Conservation (phyloP, 345 rosid species). For the Salix caprea region DNA sequence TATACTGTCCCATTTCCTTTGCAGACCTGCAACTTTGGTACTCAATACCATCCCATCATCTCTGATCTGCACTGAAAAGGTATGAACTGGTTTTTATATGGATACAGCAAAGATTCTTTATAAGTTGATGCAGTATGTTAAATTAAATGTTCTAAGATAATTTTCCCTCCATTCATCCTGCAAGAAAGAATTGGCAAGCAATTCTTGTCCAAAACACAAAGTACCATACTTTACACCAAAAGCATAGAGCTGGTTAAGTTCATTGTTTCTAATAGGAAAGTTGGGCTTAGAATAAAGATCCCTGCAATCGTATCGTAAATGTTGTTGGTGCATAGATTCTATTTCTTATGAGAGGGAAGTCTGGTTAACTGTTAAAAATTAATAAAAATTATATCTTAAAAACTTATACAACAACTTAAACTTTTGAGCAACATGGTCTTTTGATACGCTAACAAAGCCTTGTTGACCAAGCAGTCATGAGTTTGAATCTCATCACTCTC, state of each 20-base stretch:
- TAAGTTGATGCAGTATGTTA: not conserved
- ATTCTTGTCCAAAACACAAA: not conserved
- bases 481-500: too few relatives aligned
- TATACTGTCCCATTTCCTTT: conserved; percentile 54
- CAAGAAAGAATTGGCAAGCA: not conserved
- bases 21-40: conserved; percentile 30
- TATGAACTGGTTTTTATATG: conserved; percentile 38
- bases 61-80: conserved; percentile 52
- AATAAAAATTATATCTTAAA: too few relatives aligned
- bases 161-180: not conserved
- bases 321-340: not conserved
- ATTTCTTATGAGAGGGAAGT: not conserved
- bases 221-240: not conserved
- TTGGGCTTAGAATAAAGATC: not conserved
- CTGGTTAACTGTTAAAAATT: not conserved
- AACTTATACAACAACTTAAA: too few relatives aligned
- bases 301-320: not conserved
- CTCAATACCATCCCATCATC: conserved; percentile 39
- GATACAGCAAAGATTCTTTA: not conserved
- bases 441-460: too few relatives aligned
- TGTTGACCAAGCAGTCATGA: too few relatives aligned
- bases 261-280: not conserved
- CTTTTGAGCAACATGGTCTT: too few relatives aligned
- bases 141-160: not conserved
- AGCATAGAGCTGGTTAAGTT: not conserved